Evolutionary conservation across 192 early-diverging fungal genomes (phyloP), one percentile per base, ranked within the genome.

Genomic region (Rhizophagus sp.): DNA sequence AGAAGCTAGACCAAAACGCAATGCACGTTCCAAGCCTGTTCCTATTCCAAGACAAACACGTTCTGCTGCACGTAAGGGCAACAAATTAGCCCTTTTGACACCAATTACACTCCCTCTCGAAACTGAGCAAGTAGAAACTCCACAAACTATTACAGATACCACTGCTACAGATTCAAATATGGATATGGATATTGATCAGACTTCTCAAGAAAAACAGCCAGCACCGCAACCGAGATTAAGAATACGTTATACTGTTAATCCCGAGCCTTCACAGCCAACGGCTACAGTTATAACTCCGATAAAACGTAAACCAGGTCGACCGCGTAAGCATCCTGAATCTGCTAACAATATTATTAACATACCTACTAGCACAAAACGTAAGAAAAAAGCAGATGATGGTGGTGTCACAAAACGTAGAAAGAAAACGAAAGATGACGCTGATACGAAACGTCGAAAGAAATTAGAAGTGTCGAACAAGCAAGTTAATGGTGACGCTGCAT

Each of bases 291-390:
- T 19, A 15, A 57, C 50, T 19, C 50, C 50, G 19, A 19, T 47
- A 52, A 73, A 73, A 73, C 41, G 71, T 50, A 50, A 30, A 50
- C 44, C 71, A 5, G 71, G 71, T 27, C 25, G 71, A 73, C 71
- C 71, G 47, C 71, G 71, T 27, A 73, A 73, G 7, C 15, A 73
- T 73, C 41, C n/a, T 12, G 9, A n/a, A 49, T 24, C 22, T 27
- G 24, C 15, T 52, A 22, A 13, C 24, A 10, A 47, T 47, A 10
- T 11, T 12, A 47, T 47, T 47, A 50, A 7, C 2, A 44, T 2
- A 50, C 44, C 68, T 39, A 39, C 13, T 22, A 22, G 68, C 36
- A 41, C 22, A 39, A 33, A 36, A 34, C 30, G 22, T 9, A 70
- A 36, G 2, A 11, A 39, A n/a, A 70, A 70, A 10, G 68, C 27